phyloP scores from a whole-genome alignment of 345 rosid species.

The Microcos paniculata region DNA sequence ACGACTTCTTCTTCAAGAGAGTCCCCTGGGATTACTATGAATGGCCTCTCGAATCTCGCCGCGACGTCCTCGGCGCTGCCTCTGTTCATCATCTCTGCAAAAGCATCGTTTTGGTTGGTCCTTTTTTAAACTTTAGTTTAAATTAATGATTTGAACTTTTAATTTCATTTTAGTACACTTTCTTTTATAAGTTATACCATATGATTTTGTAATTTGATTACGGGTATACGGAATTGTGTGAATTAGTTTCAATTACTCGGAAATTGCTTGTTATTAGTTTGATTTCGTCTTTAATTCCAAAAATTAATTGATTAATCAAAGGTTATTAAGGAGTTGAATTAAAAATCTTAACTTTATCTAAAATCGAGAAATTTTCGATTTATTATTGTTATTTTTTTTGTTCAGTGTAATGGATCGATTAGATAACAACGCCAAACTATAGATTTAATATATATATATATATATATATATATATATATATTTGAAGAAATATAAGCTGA shows the following conservation, averaged over 20 bases:
- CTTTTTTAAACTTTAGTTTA: background rate
- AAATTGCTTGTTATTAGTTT: background rate
- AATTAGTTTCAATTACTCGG: background rate
- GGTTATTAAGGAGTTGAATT: background rate
- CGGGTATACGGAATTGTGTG: background rate
- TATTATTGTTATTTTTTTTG: background rate
- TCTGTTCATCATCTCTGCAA: slow-evolving; percentile 86
- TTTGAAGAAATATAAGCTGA: too few species aligned
- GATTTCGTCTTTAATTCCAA: background rate
- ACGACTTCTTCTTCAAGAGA: slow-evolving; percentile 58
- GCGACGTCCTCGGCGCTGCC: slow-evolving; percentile 66
- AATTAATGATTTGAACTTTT: background rate
- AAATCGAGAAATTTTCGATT: background rate
- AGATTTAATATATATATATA: background rate
- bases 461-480: too few species aligned
- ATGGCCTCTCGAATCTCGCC: slow-evolving; percentile 68
- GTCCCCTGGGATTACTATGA: slow-evolving; percentile 73
- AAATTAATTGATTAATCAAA: background rate
- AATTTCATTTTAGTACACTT: background rate
- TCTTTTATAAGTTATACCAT: background rate
- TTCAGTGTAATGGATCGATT: background rate
- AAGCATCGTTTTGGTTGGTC: slow-evolving; percentile 82
- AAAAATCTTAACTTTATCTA: background rate
- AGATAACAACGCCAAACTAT: background rate
- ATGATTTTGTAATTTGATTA: background rate